phyloP scores from a whole-genome alignment of 495 filamentous ascomycete genomes.

The Aspergillus ostianus region DNA sequence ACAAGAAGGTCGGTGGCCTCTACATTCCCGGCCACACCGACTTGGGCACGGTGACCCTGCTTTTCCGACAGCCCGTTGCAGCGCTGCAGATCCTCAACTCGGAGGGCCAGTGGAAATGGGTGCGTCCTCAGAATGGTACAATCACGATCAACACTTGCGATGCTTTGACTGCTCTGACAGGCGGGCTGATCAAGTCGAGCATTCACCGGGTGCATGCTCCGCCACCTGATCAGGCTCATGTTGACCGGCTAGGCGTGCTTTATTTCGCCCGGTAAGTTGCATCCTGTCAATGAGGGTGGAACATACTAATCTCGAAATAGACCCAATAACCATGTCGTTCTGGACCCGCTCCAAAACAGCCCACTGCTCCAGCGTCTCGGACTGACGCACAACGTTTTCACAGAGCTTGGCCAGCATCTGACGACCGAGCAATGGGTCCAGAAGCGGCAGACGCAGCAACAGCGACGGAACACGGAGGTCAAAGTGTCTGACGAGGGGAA shows the following conservation, averaged over 20 bases:
- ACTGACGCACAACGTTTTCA: slow-evolving; percentile 33
- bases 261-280: slow-evolving; percentile 38
- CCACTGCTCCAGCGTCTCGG: slow-evolving; percentile 42
- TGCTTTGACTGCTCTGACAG: slow-evolving; percentile 46
- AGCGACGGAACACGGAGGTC: slow-evolving; percentile 39
- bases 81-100: slow-evolving; percentile 46
- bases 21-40: slow-evolving; percentile 41
- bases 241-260: slow-evolving; percentile 51
- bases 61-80: slow-evolving; percentile 49
- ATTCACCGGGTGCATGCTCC: slow-evolving; percentile 53
- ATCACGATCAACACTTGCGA: slow-evolving; percentile 55
- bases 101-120: slow-evolving; percentile 40
- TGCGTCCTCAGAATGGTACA: slow-evolving; percentile 43
- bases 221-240: slow-evolving; percentile 48
- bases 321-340: slow-evolving; percentile 36
- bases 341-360: slow-evolving; percentile 45
- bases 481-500: slow-evolving; percentile 41
- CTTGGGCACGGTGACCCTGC: slow-evolving; percentile 40
- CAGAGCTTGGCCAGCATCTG: slow-evolving; percentile 32
- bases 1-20: slow-evolving; percentile 33
- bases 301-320: slow-evolving; percentile 12
- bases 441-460: slow-evolving; percentile 40
- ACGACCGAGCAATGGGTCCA: slow-evolving; percentile 38
- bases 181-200: slow-evolving; percentile 50
- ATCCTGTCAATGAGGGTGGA: background rate